These are phyloP conservation scores for Suillus spraguei DNA, from an alignment of 768 basidiomycete species.

Conservation along the genomic window DNA sequence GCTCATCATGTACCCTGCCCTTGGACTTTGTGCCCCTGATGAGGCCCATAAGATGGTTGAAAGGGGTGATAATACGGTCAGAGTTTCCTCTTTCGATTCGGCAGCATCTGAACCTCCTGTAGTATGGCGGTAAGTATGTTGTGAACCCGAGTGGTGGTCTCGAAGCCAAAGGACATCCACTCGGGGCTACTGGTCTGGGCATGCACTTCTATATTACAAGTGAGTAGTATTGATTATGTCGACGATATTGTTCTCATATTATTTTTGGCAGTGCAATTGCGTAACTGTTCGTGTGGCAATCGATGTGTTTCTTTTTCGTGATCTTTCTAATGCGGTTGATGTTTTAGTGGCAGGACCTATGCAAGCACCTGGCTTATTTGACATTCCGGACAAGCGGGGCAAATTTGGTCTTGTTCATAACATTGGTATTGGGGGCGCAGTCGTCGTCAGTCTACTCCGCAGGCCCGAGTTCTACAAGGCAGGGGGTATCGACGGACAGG, in stretches of 20 bases:
- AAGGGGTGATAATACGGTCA: slow-evolving; percentile 75
- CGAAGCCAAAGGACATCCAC: slow-evolving; percentile 87
- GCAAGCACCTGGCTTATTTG: slow-evolving; percentile 76
- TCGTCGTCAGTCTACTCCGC: slow-evolving; percentile 73
- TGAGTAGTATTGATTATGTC: slow-evolving; percentile 33
- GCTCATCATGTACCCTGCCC: slow-evolving; percentile 82
- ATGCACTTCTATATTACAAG: slow-evolving; percentile 90
- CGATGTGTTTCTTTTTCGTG: slow-evolving; percentile 14
- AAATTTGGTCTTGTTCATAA: slow-evolving; percentile 86
- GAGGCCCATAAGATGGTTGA: slow-evolving; percentile 79
- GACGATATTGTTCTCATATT: slow-evolving; percentile 8
- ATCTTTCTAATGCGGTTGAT: neutral
- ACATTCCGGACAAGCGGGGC: slow-evolving; percentile 61
- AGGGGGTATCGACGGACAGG: slow-evolving; percentile 67
- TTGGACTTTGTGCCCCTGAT: slow-evolving; percentile 67
- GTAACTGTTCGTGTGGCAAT: slow-evolving; percentile 49
- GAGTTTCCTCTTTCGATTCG: slow-evolving; percentile 18
- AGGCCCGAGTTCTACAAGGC: slow-evolving; percentile 76
- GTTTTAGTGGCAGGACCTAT: slow-evolving; percentile 77
- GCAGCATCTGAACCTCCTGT: slow-evolving; percentile 5
- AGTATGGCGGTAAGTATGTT: slow-evolving; percentile 87
- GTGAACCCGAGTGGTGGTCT: slow-evolving; percentile 85
- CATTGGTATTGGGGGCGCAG: slow-evolving; percentile 80
- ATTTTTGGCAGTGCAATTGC: slow-evolving; percentile 64
- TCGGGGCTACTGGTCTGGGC: slow-evolving; percentile 80